Conservation (phyloP, 495 filamentous ascomycete species). For the Elasticomyces elasticus region DNA sequence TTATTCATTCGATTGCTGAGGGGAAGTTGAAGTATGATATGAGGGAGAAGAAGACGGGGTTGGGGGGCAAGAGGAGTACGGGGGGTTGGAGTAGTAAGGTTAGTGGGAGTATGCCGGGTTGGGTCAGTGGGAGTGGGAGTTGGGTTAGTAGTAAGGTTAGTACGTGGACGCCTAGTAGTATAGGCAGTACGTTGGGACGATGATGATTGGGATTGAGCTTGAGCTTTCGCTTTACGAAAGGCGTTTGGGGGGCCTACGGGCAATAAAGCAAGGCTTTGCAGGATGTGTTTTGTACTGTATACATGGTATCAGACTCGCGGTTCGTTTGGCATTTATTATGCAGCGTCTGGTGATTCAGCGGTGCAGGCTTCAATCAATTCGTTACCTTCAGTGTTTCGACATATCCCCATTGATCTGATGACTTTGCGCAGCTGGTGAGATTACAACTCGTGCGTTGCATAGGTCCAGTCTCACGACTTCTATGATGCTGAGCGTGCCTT, state of each 20-base stretch:
- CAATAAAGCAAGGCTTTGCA: neutral
- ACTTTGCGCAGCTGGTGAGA: too few relatives aligned
- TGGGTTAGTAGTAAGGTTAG: slow-evolving; percentile 31
- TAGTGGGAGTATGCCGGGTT: slow-evolving; percentile 20
- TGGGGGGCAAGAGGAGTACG: slow-evolving; percentile 11
- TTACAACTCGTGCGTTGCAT: too few relatives aligned
- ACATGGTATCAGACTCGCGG: too few relatives aligned
- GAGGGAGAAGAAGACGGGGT: slow-evolving; percentile 14
- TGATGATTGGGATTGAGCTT: neutral
- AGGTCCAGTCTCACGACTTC: too few relatives aligned
- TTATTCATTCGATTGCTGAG: slow-evolving; percentile 76
- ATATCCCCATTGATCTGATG: too few relatives aligned
- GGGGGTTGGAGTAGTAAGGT: slow-evolving; percentile 12
- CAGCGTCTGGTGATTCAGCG: too few relatives aligned
- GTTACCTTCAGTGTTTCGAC: too few relatives aligned
- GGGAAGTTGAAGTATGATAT: slow-evolving; percentile 54
- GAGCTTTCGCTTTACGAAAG: neutral
- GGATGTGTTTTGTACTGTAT: too few relatives aligned
- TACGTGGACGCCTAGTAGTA: slow-evolving; percentile 27
- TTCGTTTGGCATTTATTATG: too few relatives aligned
- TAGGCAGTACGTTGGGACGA: slow-evolving; percentile 25
- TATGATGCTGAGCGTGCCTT: too few relatives aligned
- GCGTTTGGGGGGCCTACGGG: neutral
- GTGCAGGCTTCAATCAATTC: too few relatives aligned
- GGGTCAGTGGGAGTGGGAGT: slow-evolving; percentile 27